Evolutionary conservation across 2,329 filamentous ascomycete species (phyloP).

Genomic region (Sclerotinia subarctica): DNA sequence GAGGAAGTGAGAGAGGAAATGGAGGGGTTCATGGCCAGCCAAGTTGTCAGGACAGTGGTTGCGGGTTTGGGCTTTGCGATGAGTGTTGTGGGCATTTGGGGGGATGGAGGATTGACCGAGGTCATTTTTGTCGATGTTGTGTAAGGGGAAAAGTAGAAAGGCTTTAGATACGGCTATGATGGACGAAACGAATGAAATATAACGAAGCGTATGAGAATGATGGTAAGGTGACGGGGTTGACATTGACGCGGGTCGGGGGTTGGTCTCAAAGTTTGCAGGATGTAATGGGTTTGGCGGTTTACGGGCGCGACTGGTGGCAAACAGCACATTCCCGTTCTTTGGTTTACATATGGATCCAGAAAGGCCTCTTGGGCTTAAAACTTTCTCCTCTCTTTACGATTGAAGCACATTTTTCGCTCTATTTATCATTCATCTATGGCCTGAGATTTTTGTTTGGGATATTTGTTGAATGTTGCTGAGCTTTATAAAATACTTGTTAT

Average conservation of each 20-base stretch:
- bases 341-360: neutral
- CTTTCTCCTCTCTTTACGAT: neutral
- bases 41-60: slow-evolving; percentile 52
- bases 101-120: slow-evolving; percentile 49
- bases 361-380: neutral
- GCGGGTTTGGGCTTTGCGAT: slow-evolving; percentile 57
- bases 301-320: neutral
- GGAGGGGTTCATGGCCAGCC: slow-evolving; percentile 53
- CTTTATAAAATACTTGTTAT: neutral
- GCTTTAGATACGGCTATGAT: neutral
- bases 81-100: slow-evolving; percentile 64
- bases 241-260: neutral
- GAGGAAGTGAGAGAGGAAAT: slow-evolving; percentile 59
- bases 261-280: neutral
- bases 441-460: neutral
- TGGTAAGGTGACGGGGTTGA: neutral
- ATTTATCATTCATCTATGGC: neutral
- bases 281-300: neutral
- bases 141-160: neutral
- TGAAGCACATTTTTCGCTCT: neutral
- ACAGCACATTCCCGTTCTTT: slow-evolving; percentile 9
- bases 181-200: neutral
- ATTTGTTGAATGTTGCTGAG: neutral
- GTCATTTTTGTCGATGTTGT: slow-evolving; percentile 30
- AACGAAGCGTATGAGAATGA: slow-evolving; percentile 7